These are phyloP conservation scores for Fusarium buxicola DNA, from an alignment of 2,329 filamentous ascomycete genomes.

Conservation along the genomic window DNA sequence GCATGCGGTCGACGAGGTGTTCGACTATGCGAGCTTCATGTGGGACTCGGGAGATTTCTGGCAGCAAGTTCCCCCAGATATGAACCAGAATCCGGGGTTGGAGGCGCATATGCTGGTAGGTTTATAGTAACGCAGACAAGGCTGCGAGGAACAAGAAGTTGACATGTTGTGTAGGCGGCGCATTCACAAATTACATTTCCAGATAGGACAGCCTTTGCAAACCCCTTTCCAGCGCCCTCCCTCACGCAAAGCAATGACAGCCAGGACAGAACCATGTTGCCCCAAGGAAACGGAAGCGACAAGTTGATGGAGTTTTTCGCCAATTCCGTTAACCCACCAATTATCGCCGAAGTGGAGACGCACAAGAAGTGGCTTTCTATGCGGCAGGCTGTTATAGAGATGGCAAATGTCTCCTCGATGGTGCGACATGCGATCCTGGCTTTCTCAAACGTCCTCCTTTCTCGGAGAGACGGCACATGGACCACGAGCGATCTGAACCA, in stretches of 20 bases:
- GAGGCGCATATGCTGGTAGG: constrained; percentile 42
- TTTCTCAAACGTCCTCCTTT: constrained; percentile 61
- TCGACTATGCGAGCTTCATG: constrained; percentile 62
- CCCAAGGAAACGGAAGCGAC: constrained; percentile 28
- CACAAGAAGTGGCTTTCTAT: constrained; percentile 64
- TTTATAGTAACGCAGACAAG: background rate
- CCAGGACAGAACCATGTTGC: constrained; percentile 15
- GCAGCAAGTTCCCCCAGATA: constrained; percentile 48
- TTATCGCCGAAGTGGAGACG: constrained; percentile 64
- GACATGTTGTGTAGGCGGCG: constrained; percentile 19
- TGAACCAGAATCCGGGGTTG: constrained; percentile 39
- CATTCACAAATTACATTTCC: constrained; percentile 43
- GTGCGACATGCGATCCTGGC: constrained; percentile 62
- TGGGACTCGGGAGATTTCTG: constrained; percentile 56
- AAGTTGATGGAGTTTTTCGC: constrained; percentile 61
- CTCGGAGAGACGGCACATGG: constrained; percentile 49
- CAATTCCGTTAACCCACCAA: constrained; percentile 62
- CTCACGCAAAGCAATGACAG: constrained; percentile 38
- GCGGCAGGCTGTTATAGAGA: constrained; percentile 59
- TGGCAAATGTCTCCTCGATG: constrained; percentile 60
- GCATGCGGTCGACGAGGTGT: constrained; percentile 56
- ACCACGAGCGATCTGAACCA: constrained; percentile 51
- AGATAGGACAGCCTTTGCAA: constrained; percentile 37
- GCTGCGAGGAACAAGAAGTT: background rate
- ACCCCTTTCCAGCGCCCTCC: constrained; percentile 37